Evolutionary conservation across 176 grass and related monocot species (phyloP).

Genomic region (Dactylis glomerata): DNA sequence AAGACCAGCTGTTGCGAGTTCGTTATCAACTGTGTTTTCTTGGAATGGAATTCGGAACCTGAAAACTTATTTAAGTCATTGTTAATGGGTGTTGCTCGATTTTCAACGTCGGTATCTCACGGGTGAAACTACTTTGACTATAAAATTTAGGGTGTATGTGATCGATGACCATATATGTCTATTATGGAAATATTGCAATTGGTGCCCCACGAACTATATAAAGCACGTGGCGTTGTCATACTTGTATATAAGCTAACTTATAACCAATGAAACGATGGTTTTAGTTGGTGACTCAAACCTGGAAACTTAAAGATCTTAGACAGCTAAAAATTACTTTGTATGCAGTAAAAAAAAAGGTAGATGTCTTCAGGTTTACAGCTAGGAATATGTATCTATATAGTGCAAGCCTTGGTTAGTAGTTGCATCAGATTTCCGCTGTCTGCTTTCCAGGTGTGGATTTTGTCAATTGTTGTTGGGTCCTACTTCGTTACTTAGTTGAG

Average conservation of each 20-base stretch:
- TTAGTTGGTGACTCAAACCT: neutral
- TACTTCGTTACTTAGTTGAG: conserved; percentile 17
- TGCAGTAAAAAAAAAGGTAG: neutral
- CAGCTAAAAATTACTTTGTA: neutral
- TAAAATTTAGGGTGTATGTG: conserved; percentile 19
- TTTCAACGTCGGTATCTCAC: conserved; percentile 33
- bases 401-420: neutral
- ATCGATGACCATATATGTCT: neutral
- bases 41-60: conserved; percentile 37
- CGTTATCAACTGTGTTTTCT: conserved; percentile 31
- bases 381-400: neutral
- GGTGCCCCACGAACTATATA: neutral
- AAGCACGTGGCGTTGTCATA: neutral
- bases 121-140: conserved; percentile 54
- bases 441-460: neutral
- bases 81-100: conserved; percentile 19
- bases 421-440: neutral
- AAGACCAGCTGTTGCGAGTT: conserved; percentile 29
- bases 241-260: neutral
- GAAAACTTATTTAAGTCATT: conserved; percentile 31
- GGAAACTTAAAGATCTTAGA: neutral
- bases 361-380: neutral
- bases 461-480: conserved; percentile 23
- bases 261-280: neutral
- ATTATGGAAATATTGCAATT: neutral